Conservation (phyloP, 306 rosid genomes). For the Mimosa bimucronata region DNA sequence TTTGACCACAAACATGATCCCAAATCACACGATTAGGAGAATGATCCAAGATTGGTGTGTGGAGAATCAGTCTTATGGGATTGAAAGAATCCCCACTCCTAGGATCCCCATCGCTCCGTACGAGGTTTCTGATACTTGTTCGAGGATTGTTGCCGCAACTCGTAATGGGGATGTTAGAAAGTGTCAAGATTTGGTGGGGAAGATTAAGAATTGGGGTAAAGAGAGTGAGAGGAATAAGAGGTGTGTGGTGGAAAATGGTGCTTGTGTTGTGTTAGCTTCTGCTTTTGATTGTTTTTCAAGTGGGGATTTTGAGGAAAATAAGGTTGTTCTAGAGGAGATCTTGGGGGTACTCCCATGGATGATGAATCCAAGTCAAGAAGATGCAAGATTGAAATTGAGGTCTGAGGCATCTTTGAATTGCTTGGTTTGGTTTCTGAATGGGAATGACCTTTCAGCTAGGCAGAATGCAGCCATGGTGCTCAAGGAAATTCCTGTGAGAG, state of each 20-base stretch:
- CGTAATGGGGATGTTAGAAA: conserved; percentile 44
- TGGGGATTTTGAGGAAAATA: conserved; percentile 34
- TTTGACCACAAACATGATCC: conserved; percentile 57
- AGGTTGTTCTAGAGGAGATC: conserved; percentile 55
- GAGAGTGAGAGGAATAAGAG: conserved; percentile 83
- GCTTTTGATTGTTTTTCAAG: conserved; percentile 56
- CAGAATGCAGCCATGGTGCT: conserved; percentile 64
- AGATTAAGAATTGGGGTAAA: conserved; percentile 67
- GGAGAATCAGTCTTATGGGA: conserved; percentile 58
- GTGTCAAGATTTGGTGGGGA: conserved; percentile 57
- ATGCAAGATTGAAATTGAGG: conserved; percentile 50
- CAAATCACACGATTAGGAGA: conserved; percentile 70
- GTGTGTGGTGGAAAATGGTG: conserved; percentile 51
- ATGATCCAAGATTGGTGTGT: conserved; percentile 96
- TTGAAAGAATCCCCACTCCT: conserved; percentile 87
- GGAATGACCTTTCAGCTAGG: conserved; percentile 55
- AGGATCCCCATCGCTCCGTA: conserved; percentile 59
- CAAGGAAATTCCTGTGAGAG: conserved; percentile 48
- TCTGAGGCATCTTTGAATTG: conserved; percentile 49
- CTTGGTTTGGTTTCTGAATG: conserved; percentile 55
- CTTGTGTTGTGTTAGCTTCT: conserved; percentile 45
- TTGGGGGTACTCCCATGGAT: conserved; percentile 59
- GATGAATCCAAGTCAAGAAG: conserved; percentile 50
- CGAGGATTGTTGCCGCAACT: conserved; percentile 42
- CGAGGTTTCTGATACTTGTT: conserved; percentile 54